phyloP scores from a whole-genome alignment of 176 grass and related monocot species.

The Triticum timopheevii region DNA sequence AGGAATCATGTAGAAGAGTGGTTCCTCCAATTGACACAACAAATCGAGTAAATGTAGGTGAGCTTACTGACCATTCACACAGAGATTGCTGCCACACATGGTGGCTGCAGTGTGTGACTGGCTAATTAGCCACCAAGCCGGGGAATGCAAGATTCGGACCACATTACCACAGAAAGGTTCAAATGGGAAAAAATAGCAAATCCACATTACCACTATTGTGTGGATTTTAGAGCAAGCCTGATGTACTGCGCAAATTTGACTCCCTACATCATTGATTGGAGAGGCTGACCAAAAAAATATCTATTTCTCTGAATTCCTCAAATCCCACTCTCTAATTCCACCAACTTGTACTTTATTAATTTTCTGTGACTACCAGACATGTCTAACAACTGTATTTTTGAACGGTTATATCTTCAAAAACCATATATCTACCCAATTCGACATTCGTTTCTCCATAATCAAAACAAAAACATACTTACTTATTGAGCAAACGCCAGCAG shows the following conservation, averaged over 20 bases:
- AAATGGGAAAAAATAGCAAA: not conserved
- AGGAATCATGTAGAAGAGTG: constrained; percentile 3
- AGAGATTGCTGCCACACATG: constrained; percentile 13
- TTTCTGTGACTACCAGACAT: not conserved
- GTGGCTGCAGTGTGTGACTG: constrained; percentile 41
- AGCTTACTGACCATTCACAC: constrained; percentile 68
- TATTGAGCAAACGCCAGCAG: not conserved
- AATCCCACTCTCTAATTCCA: not conserved
- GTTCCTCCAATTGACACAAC: constrained; percentile 34
- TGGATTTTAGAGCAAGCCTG: not conserved
- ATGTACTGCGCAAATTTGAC: not conserved
- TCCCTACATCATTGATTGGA: not conserved
- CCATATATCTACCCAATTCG: not conserved
- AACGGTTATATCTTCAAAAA: not conserved
- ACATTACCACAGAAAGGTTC: not conserved
- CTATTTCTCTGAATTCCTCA: not conserved
- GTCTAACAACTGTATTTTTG: not conserved
- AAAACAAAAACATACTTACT: not conserved
- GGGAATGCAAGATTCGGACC: not conserved
- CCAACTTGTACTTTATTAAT: not conserved
- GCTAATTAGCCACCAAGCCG: constrained; percentile 59
- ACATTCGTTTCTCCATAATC: not conserved
- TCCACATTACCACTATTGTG: not conserved
- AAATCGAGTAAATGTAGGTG: constrained; percentile 46
- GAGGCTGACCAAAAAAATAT: not conserved